These are phyloP conservation scores for Hypoxylon sp. DNA, from an alignment of 2,329 filamentous ascomycete species.

Conservation along the genomic window DNA sequence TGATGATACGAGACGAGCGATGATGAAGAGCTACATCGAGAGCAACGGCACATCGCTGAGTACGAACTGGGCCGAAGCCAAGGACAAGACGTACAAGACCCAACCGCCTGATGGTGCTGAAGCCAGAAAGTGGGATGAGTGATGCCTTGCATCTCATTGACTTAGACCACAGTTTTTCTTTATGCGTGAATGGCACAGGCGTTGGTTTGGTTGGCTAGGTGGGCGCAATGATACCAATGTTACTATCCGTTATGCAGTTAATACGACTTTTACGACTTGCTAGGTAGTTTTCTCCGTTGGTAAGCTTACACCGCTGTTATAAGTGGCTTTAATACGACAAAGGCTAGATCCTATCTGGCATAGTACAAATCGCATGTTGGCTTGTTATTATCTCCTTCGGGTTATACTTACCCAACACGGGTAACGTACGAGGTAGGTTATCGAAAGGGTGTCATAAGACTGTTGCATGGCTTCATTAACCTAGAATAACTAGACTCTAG, in stretches of 20 bases:
- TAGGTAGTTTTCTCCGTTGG: constrained; percentile 6
- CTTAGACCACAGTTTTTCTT: constrained; percentile 7
- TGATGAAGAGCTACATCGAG: constrained; percentile 98
- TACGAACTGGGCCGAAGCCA: constrained; percentile 91
- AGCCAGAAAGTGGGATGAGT: constrained; percentile 76
- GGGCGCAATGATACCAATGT: constrained; percentile 39
- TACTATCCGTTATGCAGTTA: constrained; percentile 17
- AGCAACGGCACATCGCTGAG: constrained; percentile 94
- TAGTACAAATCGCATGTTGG: neutral
- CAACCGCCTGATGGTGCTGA: constrained; percentile 82
- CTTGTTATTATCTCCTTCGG: constrained; percentile 4
- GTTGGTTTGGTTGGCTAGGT: constrained; percentile 10
- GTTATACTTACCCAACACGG: constrained; percentile 29
- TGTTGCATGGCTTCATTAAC: constrained; percentile 7
- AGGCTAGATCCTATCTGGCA: constrained; percentile 6
- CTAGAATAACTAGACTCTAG: constrained; percentile 22
- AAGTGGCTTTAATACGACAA: neutral
- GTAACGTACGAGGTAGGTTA: constrained; percentile 15
- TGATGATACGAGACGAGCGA: constrained; percentile 87
- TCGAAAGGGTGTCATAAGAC: constrained; percentile 28
- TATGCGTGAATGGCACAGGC: constrained; percentile 23
- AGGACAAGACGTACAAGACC: constrained; percentile 78
- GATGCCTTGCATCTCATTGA: constrained; percentile 7
- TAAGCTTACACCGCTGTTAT: neutral
- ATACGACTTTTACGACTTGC: constrained; percentile 23